These are phyloP conservation scores for Canariomyces notabilis DNA, from an alignment of 2,329 filamentous ascomycete species.

Conservation along the genomic window DNA sequence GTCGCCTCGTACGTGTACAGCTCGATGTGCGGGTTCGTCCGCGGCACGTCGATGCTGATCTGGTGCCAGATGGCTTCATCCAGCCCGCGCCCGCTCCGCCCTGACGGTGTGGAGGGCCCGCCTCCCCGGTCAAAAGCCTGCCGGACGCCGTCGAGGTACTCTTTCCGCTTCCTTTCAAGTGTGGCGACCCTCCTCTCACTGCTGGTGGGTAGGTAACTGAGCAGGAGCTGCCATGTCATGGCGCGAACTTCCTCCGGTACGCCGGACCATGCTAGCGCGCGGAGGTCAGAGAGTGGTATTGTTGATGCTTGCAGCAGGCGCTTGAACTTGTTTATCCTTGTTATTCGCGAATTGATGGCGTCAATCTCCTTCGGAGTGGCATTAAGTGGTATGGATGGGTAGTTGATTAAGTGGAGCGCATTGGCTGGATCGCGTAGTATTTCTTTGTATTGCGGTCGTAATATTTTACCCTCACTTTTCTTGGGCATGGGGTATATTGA, in stretches of 20 bases:
- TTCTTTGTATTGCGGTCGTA: conserved; percentile 96
- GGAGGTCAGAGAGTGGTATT: conserved; percentile 77
- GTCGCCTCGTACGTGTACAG: conserved; percentile 95
- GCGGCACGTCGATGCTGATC: conserved; percentile 95
- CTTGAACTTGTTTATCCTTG: conserved; percentile 98
- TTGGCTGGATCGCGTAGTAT: conserved; percentile 88
- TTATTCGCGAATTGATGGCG: conserved; percentile 78
- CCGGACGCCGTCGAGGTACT: conserved; percentile 88
- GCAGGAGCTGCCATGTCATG: conserved; percentile 96
- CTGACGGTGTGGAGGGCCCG: conserved; percentile 18
- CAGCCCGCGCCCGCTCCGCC: conserved; percentile 49
- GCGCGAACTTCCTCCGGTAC: conserved; percentile 91
- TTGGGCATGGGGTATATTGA: conserved; percentile 82
- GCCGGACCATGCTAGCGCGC: conserved; percentile 87
- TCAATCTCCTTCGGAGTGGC: conserved; percentile 81
- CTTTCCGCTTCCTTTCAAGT: conserved; percentile 88
- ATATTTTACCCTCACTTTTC: conserved; percentile 88
- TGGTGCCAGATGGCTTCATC: conserved; percentile 99
- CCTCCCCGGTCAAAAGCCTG: conserved; percentile 66
- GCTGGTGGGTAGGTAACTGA: conserved; percentile 95
- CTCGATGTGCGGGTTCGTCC: conserved; percentile 93
- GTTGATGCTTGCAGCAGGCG: conserved; percentile 87
- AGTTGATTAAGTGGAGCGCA: conserved; percentile 87
- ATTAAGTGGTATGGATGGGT: conserved; percentile 67
- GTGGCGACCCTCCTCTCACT: conserved; percentile 87